These are phyloP conservation scores for Poronia punctata DNA, from an alignment of 495 filamentous ascomycete genomes.

Conservation along the genomic window DNA sequence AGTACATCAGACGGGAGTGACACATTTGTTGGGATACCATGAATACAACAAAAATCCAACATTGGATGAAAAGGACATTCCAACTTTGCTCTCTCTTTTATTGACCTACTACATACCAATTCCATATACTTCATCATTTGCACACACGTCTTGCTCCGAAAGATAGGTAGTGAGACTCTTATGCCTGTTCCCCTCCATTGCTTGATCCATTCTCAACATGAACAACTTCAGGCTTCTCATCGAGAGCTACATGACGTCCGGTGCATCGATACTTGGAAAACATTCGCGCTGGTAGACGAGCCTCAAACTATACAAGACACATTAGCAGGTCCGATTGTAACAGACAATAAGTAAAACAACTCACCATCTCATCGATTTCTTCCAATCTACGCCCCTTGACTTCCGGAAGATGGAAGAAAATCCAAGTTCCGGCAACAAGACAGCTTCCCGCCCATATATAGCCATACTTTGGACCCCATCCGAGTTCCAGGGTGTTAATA, in stretches of 20 bases:
- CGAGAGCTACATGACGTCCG: constrained; percentile 11
- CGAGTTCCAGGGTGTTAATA: constrained; percentile 49
- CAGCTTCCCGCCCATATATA: constrained; percentile 47
- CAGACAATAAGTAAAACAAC: not conserved
- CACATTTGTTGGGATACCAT: no score
- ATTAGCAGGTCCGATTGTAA: constrained; percentile 1
- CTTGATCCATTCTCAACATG: constrained; percentile 17
- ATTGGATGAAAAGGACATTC: no score
- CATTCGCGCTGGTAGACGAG: constrained; percentile 36
- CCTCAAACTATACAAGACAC: constrained; percentile 32
- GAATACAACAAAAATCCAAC: no score
- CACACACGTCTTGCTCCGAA: no score
- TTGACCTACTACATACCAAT: no score
- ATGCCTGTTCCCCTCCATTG: no score
- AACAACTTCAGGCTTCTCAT: constrained; percentile 13
- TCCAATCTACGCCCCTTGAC: constrained; percentile 47
- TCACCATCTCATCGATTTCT: constrained; percentile 49
- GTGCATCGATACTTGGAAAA: constrained; percentile 43
- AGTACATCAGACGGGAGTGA: no score
- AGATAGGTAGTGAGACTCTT: no score
- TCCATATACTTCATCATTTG: no score
- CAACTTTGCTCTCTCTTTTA: no score
- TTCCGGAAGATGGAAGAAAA: constrained; percentile 48
- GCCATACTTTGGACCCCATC: constrained; percentile 52
- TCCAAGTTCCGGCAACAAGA: constrained; percentile 34